These are phyloP conservation scores for Fragaria vesca DNA, from an alignment of 306 rosid genomes.

Conservation along the genomic window DNA sequence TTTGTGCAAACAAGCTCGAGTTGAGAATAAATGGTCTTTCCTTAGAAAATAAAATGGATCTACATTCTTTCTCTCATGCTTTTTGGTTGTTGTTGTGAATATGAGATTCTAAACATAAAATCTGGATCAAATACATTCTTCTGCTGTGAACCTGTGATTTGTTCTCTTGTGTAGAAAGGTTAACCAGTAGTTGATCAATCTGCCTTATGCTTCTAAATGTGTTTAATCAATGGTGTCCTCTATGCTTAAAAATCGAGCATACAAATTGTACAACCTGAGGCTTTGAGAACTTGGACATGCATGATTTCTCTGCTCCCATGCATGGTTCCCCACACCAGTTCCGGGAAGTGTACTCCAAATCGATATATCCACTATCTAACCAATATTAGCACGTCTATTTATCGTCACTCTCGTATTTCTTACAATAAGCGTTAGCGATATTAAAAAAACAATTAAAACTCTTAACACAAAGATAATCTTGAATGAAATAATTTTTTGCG, in stretches of 20 bases:
- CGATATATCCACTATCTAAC: too few relatives aligned
- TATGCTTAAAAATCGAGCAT: too few relatives aligned
- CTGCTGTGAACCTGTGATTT: neutral
- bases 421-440: too few relatives aligned
- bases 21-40: constrained; percentile 1
- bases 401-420: too few relatives aligned
- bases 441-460: too few relatives aligned
- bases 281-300: neutral
- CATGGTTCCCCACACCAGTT: too few relatives aligned
- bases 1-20: neutral
- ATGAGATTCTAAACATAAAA: neutral
- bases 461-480: too few relatives aligned
- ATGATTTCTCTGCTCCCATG: too few relatives aligned
- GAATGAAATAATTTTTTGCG: too few relatives aligned
- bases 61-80: neutral
- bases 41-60: neutral
- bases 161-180: neutral
- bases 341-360: too few relatives aligned
- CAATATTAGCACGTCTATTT: too few relatives aligned
- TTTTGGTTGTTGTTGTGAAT: neutral
- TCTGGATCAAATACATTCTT: neutral
- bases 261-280: neutral
- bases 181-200: neutral
- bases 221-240: neutral
- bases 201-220: too few relatives aligned